phyloP scores from a whole-genome alignment of 495 filamentous ascomycete species.

The Thozetella sp. region DNA sequence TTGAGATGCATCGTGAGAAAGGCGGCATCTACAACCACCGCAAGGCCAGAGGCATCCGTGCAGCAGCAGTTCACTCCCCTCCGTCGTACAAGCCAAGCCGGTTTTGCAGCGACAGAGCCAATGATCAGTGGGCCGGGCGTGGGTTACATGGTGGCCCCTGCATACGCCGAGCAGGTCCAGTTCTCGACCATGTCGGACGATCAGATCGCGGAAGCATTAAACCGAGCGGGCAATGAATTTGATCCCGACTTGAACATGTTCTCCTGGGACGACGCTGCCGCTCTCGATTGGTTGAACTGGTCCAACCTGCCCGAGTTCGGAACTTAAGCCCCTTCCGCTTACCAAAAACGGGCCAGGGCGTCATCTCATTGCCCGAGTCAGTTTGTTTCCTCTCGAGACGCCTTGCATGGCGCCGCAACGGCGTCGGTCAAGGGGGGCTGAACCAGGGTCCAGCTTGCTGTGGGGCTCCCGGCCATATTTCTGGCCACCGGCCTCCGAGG shows the following conservation, averaged over 20 bases:
- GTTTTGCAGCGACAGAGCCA: slow-evolving; percentile 2
- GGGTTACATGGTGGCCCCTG: slow-evolving; percentile 19
- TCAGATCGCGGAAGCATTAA: slow-evolving; percentile 64
- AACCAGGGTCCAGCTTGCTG: neutral
- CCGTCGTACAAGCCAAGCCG: neutral
- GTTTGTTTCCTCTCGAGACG: neutral
- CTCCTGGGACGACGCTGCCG: slow-evolving; percentile 56
- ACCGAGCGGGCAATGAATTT: slow-evolving; percentile 58
- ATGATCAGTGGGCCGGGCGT: slow-evolving; percentile 11
- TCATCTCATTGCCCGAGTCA: neutral
- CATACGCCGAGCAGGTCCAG: slow-evolving; percentile 58
- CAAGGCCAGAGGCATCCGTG: neutral
- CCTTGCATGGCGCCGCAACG: too few relatives aligned
- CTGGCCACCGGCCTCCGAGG: neutral
- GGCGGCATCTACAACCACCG: slow-evolving; percentile 6
- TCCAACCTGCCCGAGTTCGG: slow-evolving; percentile 45
- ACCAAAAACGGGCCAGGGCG: too few relatives aligned
- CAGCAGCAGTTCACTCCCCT: neutral
- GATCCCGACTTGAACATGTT: slow-evolving; percentile 50
- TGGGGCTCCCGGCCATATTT: neutral
- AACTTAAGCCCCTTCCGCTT: slow-evolving; percentile 12
- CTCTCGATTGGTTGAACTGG: slow-evolving; percentile 64
- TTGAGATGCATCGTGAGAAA: slow-evolving; percentile 58
- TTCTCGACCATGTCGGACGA: slow-evolving; percentile 71
- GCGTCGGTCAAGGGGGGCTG: too few relatives aligned